Percentiles rank a stretch among this genome's conserved stretches.
Conservation (phyloP, 2,329 filamentous ascomycete genomes). For the Scytalidium sp. region DNA sequence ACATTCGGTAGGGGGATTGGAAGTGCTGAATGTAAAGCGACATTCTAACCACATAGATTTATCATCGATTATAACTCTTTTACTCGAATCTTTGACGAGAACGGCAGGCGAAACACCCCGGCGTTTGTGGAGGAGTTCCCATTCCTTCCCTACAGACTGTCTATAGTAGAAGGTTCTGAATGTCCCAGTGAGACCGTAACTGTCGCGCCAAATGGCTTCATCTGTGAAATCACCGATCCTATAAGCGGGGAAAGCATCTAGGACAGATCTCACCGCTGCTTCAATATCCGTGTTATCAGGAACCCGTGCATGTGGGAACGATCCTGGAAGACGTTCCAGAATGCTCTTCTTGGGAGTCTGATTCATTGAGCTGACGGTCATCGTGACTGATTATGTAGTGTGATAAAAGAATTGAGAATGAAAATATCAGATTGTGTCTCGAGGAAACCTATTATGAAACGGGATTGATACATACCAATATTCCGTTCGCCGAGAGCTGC, state of each 20-base stretch:
- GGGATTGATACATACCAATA: too few species aligned
- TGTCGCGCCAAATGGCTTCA: background rate
- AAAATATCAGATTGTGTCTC: too few species aligned
- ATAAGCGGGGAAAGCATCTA: background rate
- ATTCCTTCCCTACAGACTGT: background rate
- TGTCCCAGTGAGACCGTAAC: background rate
- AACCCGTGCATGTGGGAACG: background rate
- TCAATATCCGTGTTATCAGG: background rate
- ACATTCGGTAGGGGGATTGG: background rate
- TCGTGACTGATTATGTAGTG: too few species aligned
- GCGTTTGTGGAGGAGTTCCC: background rate
- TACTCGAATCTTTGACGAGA: background rate
- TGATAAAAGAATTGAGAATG: too few species aligned
- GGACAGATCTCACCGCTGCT: background rate
- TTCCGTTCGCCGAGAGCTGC: too few species aligned
- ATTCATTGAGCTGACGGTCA: too few species aligned
- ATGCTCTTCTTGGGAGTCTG: background rate
- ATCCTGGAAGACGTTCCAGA: background rate
- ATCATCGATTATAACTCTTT: background rate
- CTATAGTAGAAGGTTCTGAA: background rate
- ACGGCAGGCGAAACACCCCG: too few species aligned
- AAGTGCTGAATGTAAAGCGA: background rate
- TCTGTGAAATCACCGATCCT: background rate
- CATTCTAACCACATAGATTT: background rate
- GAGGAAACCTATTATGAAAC: too few species aligned